Evolutionary conservation across 1,284 basidiomycete genomes (phyloP).

Genomic region (Volvariella volvacea): DNA sequence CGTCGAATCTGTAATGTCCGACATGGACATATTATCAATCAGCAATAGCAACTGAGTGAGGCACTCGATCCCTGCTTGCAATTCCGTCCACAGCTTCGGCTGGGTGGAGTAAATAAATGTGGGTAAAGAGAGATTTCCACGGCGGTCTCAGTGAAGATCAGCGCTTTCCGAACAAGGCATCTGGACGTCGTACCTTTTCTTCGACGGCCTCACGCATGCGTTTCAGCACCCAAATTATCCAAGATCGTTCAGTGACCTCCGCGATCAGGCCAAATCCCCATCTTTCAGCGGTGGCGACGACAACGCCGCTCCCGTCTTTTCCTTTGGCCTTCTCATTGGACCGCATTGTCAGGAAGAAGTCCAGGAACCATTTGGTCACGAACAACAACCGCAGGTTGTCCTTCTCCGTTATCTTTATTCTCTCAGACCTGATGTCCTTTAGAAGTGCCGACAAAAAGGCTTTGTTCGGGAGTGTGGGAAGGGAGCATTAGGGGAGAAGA

Average conservation of each 20-base stretch:
- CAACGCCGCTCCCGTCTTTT: slow-evolving; percentile 14
- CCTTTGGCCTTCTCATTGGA: slow-evolving; percentile 31
- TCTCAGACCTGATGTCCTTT: slow-evolving; percentile 88
- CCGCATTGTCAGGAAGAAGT: slow-evolving; percentile 72
- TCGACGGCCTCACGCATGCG: slow-evolving; percentile 87
- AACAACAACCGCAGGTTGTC: slow-evolving; percentile 83
- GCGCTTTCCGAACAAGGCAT: slow-evolving; percentile 2
- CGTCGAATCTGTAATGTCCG: slow-evolving; percentile 42
- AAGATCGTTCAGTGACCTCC: slow-evolving; percentile 78
- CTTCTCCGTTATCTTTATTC: slow-evolving; percentile 84
- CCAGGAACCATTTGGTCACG: slow-evolving; percentile 83
- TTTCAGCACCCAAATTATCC: slow-evolving; percentile 83
- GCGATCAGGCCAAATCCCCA: slow-evolving; percentile 76
- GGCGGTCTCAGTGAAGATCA: slow-evolving; percentile 5
- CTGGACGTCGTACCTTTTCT: slow-evolving; percentile 59
- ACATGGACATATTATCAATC: slow-evolving; percentile 61
- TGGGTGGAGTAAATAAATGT: slow-evolving; percentile 21
- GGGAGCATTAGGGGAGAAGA: slow-evolving; percentile 1
- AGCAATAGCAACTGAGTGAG: slow-evolving; percentile 83
- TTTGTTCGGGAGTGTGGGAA: slow-evolving; percentile 22
- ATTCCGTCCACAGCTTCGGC: slow-evolving; percentile 89
- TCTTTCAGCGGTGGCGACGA: slow-evolving; percentile 23
- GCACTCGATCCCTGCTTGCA: slow-evolving; percentile 91
- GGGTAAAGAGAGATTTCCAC: slow-evolving; percentile 6
- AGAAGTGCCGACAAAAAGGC: slow-evolving; percentile 81